phyloP scores from a whole-genome alignment of 1,139 yeast genomes.

The Lodderomyces oxycetoniae region DNA sequence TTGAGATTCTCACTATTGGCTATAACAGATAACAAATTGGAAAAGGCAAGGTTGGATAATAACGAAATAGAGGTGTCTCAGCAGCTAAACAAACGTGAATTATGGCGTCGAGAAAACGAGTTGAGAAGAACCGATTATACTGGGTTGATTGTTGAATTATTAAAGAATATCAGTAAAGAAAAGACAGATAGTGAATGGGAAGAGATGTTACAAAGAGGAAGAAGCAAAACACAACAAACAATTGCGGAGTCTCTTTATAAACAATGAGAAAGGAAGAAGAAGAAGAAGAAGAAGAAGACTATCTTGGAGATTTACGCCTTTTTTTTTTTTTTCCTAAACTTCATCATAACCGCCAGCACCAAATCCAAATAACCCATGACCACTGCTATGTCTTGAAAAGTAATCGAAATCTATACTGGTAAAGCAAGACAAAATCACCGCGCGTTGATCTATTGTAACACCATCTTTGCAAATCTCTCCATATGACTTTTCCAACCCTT shows the following conservation, averaged over 20 bases:
- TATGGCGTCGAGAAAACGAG: constrained; percentile 39
- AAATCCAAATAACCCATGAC: constrained; percentile 37
- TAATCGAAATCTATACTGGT: constrained; percentile 92
- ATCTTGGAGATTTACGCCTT: too few species aligned
- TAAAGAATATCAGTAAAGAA: constrained; percentile 35
- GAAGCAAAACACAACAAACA: constrained; percentile 16
- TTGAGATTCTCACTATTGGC: constrained; percentile 59
- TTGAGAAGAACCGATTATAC: constrained; percentile 55
- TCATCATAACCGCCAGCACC: constrained; percentile 31
- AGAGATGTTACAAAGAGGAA: constrained; percentile 29
- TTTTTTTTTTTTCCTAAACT: constrained; percentile 5
- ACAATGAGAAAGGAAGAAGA: constrained; percentile 5
- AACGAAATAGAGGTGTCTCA: constrained; percentile 27
- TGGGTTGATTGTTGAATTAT: constrained; percentile 46
- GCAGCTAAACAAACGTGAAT: constrained; percentile 34
- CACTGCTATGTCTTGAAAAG: constrained; percentile 80
- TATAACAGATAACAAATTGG: constrained; percentile 49
- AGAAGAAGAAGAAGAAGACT: background rate
- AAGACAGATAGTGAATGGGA: constrained; percentile 46
- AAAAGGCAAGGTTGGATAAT: constrained; percentile 30
- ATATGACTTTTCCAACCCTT: constrained; percentile 32
- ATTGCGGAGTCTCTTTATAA: constrained; percentile 11
- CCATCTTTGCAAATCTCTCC: constrained; percentile 11
- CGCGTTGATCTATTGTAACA: constrained; percentile 69
- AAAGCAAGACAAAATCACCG: constrained; percentile 80